Evolutionary conservation across 345 rosid genomes (phyloP).

Genomic region (Punica granatum): DNA sequence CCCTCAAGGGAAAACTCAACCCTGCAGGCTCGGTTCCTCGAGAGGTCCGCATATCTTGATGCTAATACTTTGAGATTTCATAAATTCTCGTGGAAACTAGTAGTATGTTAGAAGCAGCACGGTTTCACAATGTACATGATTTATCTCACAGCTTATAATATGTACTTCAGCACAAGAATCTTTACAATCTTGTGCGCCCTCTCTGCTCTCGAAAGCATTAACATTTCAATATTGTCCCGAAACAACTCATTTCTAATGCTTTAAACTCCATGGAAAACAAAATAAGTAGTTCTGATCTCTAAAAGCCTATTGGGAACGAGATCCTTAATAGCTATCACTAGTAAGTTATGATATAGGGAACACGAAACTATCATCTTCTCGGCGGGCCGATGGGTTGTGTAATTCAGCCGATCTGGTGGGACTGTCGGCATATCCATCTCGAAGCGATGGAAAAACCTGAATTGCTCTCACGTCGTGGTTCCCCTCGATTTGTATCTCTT

Average conservation of each 20-base stretch:
- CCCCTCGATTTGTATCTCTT: slow-evolving; percentile 29
- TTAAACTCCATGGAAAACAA: not conserved
- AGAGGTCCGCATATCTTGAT: no score
- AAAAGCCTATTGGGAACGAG: not conserved
- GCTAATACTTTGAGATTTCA: no score
- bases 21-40: no score
- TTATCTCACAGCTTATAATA: no score
- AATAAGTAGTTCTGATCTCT: not conserved
- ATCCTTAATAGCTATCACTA: not conserved
- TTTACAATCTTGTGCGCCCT: no score
- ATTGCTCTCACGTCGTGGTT: slow-evolving; percentile 20
- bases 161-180: no score
- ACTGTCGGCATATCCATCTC: slow-evolving; percentile 17
- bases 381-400: not conserved
- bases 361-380: not conserved
- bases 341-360: not conserved
- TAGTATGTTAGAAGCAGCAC: no score
- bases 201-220: no score
- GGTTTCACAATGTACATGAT: no score
- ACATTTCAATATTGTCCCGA: not conserved
- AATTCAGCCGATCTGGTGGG: not conserved
- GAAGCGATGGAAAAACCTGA: slow-evolving; percentile 14
- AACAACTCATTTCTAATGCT: not conserved
- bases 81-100: no score
- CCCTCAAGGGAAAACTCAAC: no score